Conservation (phyloP, 1,284 basidiomycete species). For the Cryptococcus sp. region DNA sequence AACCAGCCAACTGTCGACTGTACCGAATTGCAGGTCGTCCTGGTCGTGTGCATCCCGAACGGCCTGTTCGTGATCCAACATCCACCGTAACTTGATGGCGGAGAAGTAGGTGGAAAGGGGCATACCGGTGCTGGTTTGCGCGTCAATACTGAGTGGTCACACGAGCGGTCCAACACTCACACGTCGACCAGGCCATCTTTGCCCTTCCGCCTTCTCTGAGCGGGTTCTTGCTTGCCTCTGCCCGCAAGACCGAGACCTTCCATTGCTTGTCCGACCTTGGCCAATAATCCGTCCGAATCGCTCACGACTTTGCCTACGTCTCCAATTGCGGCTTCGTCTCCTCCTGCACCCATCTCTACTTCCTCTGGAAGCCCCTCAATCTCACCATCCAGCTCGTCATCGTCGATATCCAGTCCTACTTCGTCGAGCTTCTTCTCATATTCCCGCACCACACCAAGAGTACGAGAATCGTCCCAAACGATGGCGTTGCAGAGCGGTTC, state of each 20-base stretch:
- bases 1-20: conserved; percentile 93
- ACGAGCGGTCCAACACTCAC: conserved; percentile 55
- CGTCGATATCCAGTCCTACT: conserved; percentile 71
- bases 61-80: conserved; percentile 84
- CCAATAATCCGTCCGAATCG: conserved; percentile 14
- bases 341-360: conserved; percentile 33
- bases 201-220: conserved; percentile 59
- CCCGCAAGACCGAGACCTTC: conserved; percentile 33
- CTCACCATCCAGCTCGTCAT: conserved; percentile 31
- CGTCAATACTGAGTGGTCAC: not conserved
- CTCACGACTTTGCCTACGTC: conserved; percentile 34
- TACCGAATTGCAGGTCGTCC: conserved; percentile 86
- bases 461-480: conserved; percentile 95
- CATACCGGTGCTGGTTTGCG: conserved; percentile 71
- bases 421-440: conserved; percentile 72
- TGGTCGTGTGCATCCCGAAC: conserved; percentile 78
- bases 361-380: conserved; percentile 20
- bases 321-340: conserved; percentile 36
- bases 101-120: conserved; percentile 97
- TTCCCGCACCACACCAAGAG: conserved; percentile 76
- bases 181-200: conserved; percentile 67
- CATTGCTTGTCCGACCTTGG: conserved; percentile 27
- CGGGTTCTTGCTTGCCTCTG: conserved; percentile 23
- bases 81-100: conserved; percentile 93
- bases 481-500: conserved; percentile 86